Conservation (phyloP, 139 green algal species). For the Penium margaritaceum region DNA sequence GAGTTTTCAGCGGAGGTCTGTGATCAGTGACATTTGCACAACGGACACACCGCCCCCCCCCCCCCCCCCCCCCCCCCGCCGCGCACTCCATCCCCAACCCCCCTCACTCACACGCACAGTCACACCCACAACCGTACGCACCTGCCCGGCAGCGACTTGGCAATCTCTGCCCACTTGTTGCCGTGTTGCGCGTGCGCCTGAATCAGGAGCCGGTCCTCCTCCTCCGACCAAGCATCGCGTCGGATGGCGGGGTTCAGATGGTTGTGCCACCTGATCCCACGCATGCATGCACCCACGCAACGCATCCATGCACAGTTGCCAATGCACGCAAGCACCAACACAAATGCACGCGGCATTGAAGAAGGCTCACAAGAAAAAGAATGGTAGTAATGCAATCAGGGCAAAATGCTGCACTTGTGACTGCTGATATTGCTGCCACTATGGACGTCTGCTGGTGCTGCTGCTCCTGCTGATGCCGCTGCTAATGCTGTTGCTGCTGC, state of each 20-base stretch:
- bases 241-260: constrained; percentile 66
- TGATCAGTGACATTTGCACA: neutral
- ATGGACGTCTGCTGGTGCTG: too few relatives aligned
- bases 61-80: too few relatives aligned
- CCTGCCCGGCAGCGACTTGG: constrained; percentile 60
- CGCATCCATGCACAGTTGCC: too few relatives aligned
- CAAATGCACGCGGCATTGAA: too few relatives aligned
- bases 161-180: constrained; percentile 71
- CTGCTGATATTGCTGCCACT: too few relatives aligned
- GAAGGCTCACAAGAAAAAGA: too few relatives aligned
- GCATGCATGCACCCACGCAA: too few relatives aligned
- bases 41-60: neutral
- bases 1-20: neutral
- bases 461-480: too few relatives aligned
- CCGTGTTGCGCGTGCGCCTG: constrained; percentile 47
- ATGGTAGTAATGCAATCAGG: too few relatives aligned
- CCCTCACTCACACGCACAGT: neutral
- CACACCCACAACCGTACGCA: constrained; percentile 50
- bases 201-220: constrained; percentile 53
- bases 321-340: too few relatives aligned
- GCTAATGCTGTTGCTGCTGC: too few relatives aligned
- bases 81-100: neutral
- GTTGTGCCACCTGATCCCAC: constrained; percentile 64
- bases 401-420: too few relatives aligned
- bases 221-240: constrained; percentile 44